Evolutionary conservation across 768 basidiomycete species (phyloP).

Genomic region (Naematelia aurantialba): DNA sequence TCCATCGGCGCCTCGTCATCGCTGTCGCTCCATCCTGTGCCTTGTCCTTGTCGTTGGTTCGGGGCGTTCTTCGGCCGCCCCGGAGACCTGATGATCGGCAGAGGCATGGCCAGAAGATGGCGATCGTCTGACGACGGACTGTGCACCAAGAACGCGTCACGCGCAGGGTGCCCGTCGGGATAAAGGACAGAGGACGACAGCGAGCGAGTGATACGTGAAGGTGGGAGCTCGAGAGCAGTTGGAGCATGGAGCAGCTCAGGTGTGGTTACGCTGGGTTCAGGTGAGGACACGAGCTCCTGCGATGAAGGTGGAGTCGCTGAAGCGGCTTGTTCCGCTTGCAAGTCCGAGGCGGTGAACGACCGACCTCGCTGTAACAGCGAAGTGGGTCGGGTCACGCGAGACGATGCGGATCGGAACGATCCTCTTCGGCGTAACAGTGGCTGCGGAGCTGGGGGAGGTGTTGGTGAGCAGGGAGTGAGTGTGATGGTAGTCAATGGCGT

Average conservation of each 20-base stretch:
- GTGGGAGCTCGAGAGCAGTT: not conserved
- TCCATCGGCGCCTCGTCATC: slow-evolving; percentile 6
- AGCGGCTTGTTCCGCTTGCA: slow-evolving; percentile 27
- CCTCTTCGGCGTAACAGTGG: slow-evolving; percentile 15
- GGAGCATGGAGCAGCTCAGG: not conserved
- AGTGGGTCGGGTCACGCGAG: slow-evolving; percentile 19
- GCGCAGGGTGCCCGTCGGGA: not conserved
- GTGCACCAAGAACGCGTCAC: not conserved
- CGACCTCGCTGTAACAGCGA: slow-evolving; percentile 39
- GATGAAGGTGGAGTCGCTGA: not conserved
- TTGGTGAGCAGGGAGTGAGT: slow-evolving; percentile 27
- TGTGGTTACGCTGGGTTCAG: not conserved
- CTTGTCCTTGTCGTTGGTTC: not conserved
- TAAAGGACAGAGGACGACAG: slow-evolving; percentile 16
- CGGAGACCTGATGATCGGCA: not conserved
- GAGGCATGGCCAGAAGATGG: slow-evolving; percentile 4
- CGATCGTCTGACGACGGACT: slow-evolving; percentile 4
- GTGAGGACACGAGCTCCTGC: not conserved
- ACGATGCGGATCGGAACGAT: slow-evolving; percentile 15
- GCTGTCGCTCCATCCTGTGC: slow-evolving; percentile 11
- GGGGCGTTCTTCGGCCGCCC: not conserved
- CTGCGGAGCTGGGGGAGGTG: slow-evolving; percentile 2
- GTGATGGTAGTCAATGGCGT: slow-evolving; percentile 23
- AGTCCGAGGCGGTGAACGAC: slow-evolving; percentile 44
- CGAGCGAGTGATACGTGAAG: slow-evolving; percentile 26